These are phyloP conservation scores for Phytopythium chamaehyphon DNA, from an alignment of 352 stramenopile species.

Conservation along the genomic window DNA sequence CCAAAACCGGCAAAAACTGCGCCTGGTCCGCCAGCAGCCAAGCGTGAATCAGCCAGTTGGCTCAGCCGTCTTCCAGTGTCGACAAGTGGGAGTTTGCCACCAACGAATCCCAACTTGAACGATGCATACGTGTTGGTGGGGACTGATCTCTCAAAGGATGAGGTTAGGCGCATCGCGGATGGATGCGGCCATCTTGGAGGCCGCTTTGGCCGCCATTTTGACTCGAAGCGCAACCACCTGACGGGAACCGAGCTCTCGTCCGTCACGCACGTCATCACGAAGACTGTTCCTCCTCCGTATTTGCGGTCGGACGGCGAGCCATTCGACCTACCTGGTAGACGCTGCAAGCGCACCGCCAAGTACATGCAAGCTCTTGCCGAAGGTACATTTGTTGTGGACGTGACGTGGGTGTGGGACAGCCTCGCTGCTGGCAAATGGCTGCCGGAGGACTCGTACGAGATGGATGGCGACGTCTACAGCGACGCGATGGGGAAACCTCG, in stretches of 20 bases:
- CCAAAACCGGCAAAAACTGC: no score
- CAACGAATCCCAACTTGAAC: not conserved
- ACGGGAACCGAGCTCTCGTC: constrained; percentile 42
- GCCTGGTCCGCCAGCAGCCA: no score
- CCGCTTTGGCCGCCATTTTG: constrained; percentile 71
- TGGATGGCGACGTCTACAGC: constrained; percentile 80
- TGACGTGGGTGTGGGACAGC: constrained; percentile 72
- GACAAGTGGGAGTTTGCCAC: no score
- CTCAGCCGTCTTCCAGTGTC: not conserved
- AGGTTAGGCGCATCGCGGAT: constrained; percentile 48
- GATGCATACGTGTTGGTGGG: constrained; percentile 50
- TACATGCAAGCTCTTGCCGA: constrained; percentile 83
- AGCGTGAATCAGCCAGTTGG: no score
- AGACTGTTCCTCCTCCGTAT: constrained; percentile 11
- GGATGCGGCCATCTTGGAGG: constrained; percentile 61
- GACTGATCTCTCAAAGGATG: constrained; percentile 50
- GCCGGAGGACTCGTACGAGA: constrained; percentile 64
- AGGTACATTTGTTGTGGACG: constrained; percentile 70
- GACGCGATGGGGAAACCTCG: constrained; percentile 63
- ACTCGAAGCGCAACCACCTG: constrained; percentile 43
- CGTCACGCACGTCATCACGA: constrained; percentile 78
- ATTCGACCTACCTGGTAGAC: constrained; percentile 15
- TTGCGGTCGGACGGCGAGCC: not conserved
- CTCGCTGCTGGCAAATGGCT: constrained; percentile 59
- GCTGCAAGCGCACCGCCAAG: constrained; percentile 81